Conservation (phyloP, 768 basidiomycete species). For the Tulasnella calospora region DNA sequence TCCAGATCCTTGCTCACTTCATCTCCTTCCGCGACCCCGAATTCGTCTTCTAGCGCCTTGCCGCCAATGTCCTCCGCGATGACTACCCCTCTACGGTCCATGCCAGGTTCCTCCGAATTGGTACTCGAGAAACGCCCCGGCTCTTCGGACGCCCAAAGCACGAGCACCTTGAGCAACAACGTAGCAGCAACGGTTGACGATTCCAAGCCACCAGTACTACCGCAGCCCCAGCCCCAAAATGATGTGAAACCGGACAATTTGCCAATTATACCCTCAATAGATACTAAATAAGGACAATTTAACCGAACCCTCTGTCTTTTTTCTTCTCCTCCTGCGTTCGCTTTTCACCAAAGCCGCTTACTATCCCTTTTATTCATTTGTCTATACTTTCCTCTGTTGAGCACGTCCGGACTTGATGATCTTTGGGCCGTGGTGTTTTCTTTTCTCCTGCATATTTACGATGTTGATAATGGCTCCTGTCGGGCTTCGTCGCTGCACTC, state of each 20-base stretch:
- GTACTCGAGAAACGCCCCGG: not conserved
- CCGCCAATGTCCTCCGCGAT: not conserved
- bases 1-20: not conserved
- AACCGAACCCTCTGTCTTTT: not conserved
- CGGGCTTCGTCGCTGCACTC: not conserved
- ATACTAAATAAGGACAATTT: not conserved
- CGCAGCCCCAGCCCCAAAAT: not conserved
- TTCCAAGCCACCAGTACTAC: not conserved
- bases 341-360: not conserved
- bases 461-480: not conserved
- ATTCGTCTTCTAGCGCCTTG: not conserved
- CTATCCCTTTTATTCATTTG: conserved; percentile 1
- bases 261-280: not conserved
- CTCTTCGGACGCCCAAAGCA: not conserved
- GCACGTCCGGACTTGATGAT: not conserved
- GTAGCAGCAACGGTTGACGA: not conserved
- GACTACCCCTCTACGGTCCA: not conserved
- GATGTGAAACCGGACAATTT: not conserved
- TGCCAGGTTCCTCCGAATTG: not conserved
- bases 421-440: not conserved
- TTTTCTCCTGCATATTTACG: not conserved
- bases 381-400: not conserved
- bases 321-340: not conserved
- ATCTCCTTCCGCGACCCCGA: not conserved
- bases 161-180: not conserved